phyloP scores from a whole-genome alignment of 495 filamentous ascomycete species.

The Xylaria curta region DNA sequence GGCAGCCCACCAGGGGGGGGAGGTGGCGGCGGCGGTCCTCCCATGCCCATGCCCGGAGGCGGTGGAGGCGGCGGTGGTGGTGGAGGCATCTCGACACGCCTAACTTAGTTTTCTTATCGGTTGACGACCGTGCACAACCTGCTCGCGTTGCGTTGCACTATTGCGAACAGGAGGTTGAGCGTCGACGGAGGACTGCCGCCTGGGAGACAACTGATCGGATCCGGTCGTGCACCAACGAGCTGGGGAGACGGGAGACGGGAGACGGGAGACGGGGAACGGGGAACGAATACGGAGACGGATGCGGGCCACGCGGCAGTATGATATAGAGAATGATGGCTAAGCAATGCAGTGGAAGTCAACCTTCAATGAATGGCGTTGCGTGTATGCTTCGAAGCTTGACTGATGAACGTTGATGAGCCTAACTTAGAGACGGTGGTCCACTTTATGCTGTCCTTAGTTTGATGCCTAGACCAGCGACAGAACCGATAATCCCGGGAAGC shows the following conservation, averaged over 20 bases:
- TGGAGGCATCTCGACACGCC: slow-evolving; percentile 26
- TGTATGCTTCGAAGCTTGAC: background rate
- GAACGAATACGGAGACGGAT: background rate
- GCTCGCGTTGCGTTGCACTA: background rate
- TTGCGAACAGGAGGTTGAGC: background rate
- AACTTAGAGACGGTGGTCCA: background rate
- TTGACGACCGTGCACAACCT: background rate
- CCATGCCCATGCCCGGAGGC: slow-evolving; percentile 67
- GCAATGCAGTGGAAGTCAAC: slow-evolving; percentile 14
- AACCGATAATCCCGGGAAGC: background rate
- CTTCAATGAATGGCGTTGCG: background rate
- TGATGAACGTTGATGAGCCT: background rate
- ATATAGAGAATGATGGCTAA: slow-evolving; percentile 17
- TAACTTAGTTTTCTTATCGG: background rate
- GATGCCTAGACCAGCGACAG: slow-evolving; percentile 5
- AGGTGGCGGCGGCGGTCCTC: slow-evolving; percentile 73
- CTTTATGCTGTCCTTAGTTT: background rate
- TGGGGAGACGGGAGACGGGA: background rate
- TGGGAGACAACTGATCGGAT: background rate
- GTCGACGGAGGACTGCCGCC: background rate
- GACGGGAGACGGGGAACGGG: background rate
- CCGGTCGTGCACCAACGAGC: background rate
- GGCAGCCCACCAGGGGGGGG: slow-evolving; percentile 57
- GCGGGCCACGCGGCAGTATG: background rate
- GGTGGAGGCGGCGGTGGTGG: slow-evolving; percentile 62